phyloP scores from a whole-genome alignment of 352 stramenopile species.

The Halophytophthora polymorphica region DNA sequence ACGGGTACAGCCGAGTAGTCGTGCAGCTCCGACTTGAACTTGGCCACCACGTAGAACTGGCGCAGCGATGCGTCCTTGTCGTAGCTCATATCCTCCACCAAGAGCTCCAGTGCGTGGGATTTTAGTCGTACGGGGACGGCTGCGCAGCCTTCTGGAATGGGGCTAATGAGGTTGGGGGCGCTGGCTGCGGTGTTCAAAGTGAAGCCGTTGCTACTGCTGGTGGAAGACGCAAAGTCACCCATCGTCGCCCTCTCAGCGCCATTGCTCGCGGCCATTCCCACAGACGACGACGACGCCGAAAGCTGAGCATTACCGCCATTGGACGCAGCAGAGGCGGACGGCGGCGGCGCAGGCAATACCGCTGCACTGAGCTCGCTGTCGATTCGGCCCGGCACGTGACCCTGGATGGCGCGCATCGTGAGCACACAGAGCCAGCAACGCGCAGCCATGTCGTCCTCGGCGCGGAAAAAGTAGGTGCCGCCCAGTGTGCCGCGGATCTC shows the following conservation, averaged over 20 bases:
- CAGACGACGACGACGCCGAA: slow-evolving; percentile 7
- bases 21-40: slow-evolving; percentile 83
- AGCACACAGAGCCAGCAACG: slow-evolving; percentile 80
- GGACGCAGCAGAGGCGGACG: background rate
- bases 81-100: slow-evolving; percentile 75
- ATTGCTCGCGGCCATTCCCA: slow-evolving; percentile 19
- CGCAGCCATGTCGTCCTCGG: slow-evolving; percentile 72
- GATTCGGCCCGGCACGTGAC: slow-evolving; percentile 59
- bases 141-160: slow-evolving; percentile 6
- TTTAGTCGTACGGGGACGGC: slow-evolving; percentile 41
- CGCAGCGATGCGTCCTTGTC: slow-evolving; percentile 68
- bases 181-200: slow-evolving; percentile 20
- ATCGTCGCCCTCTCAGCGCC: too few relatives aligned
- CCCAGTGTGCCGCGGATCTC: slow-evolving; percentile 72
- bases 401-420: slow-evolving; percentile 79
- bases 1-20: slow-evolving; percentile 71
- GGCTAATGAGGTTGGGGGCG: slow-evolving; percentile 23
- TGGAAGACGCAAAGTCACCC: too few relatives aligned
- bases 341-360: slow-evolving; percentile 13
- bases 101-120: slow-evolving; percentile 57
- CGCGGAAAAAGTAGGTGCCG: slow-evolving; percentile 79
- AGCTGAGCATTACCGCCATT: slow-evolving; percentile 3
- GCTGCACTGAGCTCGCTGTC: slow-evolving; percentile 49
- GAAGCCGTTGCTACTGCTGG: too few relatives aligned
- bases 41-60: slow-evolving; percentile 83